phyloP scores from a whole-genome alignment of 345 rosid genomes.

The Eucalyptus curtisii region DNA sequence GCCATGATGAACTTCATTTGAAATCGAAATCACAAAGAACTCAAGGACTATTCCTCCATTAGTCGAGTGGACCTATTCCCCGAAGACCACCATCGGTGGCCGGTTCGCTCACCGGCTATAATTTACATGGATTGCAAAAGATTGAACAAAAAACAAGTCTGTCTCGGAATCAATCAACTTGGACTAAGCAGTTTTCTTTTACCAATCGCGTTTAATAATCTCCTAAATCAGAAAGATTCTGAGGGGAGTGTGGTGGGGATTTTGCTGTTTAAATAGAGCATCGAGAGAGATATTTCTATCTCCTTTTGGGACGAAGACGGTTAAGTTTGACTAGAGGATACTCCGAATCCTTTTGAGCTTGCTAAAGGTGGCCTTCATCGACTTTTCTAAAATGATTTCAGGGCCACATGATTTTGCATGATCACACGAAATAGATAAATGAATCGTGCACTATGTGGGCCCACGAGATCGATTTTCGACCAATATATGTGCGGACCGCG shows the following conservation, averaged over 20 bases:
- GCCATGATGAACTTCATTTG: not conserved
- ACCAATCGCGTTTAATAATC: not conserved
- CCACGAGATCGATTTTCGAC: not conserved
- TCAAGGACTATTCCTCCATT: not conserved
- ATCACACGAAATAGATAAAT: not conserved
- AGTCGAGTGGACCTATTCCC: not conserved
- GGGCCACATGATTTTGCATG: not conserved
- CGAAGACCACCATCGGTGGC: fast-evolving
- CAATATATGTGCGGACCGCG: not conserved
- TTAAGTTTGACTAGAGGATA: not conserved
- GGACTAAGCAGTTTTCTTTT: not conserved
- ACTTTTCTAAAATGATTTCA: not conserved
- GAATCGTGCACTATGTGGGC: not conserved
- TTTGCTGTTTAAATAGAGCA: not conserved
- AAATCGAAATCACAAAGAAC: not conserved
- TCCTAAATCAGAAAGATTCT: not conserved
- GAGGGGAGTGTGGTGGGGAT: not conserved
- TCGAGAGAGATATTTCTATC: not conserved
- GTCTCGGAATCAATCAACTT: not conserved
- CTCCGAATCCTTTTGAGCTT: not conserved
- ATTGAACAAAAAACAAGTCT: not conserved
- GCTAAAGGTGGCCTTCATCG: not conserved
- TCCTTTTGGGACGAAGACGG: not conserved
- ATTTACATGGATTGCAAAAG: not conserved
- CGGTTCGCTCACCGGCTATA: not conserved